Evolutionary conservation across 2,329 filamentous ascomycete genomes (phyloP).

Genomic region (Xylaria polymorpha): DNA sequence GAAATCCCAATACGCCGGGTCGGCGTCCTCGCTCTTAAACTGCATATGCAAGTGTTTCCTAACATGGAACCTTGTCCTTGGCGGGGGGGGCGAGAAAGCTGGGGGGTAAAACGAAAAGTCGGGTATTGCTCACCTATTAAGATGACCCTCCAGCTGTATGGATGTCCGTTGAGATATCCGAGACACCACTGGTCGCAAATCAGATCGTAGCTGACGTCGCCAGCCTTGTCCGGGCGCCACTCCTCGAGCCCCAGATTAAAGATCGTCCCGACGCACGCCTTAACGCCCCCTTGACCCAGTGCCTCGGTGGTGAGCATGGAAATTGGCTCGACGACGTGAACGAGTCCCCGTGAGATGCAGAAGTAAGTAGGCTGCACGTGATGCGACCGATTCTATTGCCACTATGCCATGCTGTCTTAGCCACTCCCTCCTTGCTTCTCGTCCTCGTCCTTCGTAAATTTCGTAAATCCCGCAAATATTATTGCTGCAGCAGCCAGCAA

Average conservation of each 20-base stretch:
- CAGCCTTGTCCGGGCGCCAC: conserved; percentile 64
- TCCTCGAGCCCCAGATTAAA: conserved; percentile 79
- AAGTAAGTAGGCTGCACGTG: conserved; percentile 84
- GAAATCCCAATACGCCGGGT: conserved; percentile 6
- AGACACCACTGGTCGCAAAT: conserved; percentile 95
- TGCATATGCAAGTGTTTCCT: not conserved
- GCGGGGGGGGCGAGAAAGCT: conserved; percentile 1
- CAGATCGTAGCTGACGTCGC: conserved; percentile 73
- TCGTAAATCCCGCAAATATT: conserved; percentile 1
- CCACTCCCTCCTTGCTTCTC: conserved; percentile 4
- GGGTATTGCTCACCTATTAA: conserved; percentile 56
- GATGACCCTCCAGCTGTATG: conserved; percentile 76
- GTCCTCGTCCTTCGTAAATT: not conserved
- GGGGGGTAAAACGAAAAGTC: conserved; percentile 1
- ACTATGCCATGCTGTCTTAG: conserved; percentile 25
- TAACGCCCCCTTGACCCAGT: conserved; percentile 62
- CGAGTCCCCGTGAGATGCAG: conserved; percentile 72
- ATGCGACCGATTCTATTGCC: conserved; percentile 80
- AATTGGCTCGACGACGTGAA: conserved; percentile 83
- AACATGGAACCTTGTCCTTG: conserved; percentile 6
- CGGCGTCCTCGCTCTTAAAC: not conserved
- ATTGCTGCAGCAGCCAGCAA: not conserved
- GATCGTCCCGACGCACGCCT: conserved; percentile 71
- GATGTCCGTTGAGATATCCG: conserved; percentile 78
- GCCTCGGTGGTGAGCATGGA: conserved; percentile 81